A percentile compares a stretch with the other conserved stretches of the same genome.
Conservation (phyloP, 148 eudicot genomes). For the Persicaria tinctoria region DNA sequence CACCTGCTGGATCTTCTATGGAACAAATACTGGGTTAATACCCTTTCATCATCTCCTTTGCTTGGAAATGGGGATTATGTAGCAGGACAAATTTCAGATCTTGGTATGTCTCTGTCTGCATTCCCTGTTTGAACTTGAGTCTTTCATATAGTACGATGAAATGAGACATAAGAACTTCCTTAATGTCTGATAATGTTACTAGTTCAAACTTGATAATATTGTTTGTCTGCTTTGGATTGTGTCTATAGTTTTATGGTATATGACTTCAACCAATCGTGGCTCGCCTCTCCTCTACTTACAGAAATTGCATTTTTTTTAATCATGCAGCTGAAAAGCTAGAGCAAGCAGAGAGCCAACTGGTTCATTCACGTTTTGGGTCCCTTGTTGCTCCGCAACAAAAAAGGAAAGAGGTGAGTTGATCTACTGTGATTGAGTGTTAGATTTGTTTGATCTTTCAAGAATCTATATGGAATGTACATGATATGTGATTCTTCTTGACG, state of each 20-base stretch:
- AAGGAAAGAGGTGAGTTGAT: conserved; percentile 76
- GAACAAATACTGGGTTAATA: conserved; percentile 99
- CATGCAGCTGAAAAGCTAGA: conserved; percentile 90
- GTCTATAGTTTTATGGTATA: not conserved
- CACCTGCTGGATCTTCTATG: conserved; percentile 97
- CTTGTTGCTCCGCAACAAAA: conserved; percentile 56
- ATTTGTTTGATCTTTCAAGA: not conserved
- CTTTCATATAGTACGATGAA: not conserved
- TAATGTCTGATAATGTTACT: not conserved
- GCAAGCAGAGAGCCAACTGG: conserved; percentile 85
- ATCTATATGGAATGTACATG: not conserved
- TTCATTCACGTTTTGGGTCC: conserved; percentile 79
- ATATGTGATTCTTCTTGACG: not conserved
- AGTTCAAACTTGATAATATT: not conserved
- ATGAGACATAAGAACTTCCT: not conserved
- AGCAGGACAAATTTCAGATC: conserved; percentile 95
- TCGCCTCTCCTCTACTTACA: not conserved
- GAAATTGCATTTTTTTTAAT: not conserved
- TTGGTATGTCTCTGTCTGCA: conserved; percentile 37
- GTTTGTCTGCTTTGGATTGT: not conserved
- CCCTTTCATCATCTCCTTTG: conserved; percentile 92
- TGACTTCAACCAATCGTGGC: not conserved
- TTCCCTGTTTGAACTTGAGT: not conserved
- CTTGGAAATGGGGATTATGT: conserved; percentile 91
- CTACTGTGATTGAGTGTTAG: not conserved